Base-by-base conservation (phyloP, 805 yeast species). In the Ogataea saltuana region DNA sequence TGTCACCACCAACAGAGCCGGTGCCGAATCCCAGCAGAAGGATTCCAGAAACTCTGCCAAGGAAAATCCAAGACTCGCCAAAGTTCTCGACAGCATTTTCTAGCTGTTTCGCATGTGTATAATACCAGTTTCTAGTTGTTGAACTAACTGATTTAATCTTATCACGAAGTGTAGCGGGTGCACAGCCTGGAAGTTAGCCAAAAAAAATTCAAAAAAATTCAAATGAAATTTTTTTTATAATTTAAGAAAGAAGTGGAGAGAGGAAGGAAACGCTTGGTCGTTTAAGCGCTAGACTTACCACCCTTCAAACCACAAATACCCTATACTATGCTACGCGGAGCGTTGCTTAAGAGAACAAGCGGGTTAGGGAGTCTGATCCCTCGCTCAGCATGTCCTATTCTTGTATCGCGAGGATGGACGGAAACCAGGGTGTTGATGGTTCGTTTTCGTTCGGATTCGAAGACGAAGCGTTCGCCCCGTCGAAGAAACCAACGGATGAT, bases 1-100 rank as follows among this genome's bases (percentile, higher is more conserved):
- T 26, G 83, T 85, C 13, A 68, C 81, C 10, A 79, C 88, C 7
- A 75, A 75, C 12, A 75, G 95, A 54, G 83, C 88, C 0, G 79
- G 75, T 46, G 89, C 87, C 9, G 69, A 72, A 13, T 61, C 66
- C 1, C 60, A 65, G 18, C 67, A 74, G 31, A 78, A 80, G 49
- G 63, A 63, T 28, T 36, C 48, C 19, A 63, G 69, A 13, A 67
- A 62, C 53, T 44, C 44, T n/a, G n/a, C n/a, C 6, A 73, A 63
- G 19, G 46, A 44, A 7, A 54, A 45, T 22, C 41, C 45, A 4
- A 72, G 72, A 54, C 55, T 76, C 50, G 58, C 68, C 50, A 59
- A 61, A n/a, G 82, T 82, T 20, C 67, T 83, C 44, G 72, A 75
- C 12, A 76, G 69, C 44, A 72, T 82, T 4, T 76, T 82, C 49